Evolutionary conservation across 805 yeast genomes (phyloP).

Genomic region (Candida ponderosae): DNA sequence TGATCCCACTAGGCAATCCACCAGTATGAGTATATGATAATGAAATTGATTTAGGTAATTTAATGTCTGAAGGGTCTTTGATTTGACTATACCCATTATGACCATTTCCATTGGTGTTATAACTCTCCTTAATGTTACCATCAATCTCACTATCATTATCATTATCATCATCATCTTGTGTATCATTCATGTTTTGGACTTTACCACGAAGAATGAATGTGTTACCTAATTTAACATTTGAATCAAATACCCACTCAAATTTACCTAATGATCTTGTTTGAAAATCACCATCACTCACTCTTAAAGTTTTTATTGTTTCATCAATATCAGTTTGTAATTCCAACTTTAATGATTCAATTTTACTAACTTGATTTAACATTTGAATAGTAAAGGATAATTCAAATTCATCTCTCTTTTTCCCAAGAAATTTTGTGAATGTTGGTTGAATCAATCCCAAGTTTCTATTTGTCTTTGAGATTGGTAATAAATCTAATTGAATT

Average conservation of each 20-base stretch:
- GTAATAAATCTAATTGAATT: constrained; percentile 36
- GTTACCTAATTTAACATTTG: constrained; percentile 51
- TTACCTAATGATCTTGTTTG: constrained; percentile 40
- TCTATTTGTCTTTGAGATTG: constrained; percentile 9
- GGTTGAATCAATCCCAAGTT: constrained; percentile 21
- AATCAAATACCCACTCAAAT: constrained; percentile 67
- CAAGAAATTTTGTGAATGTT: constrained; percentile 24
- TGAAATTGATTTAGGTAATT: constrained; percentile 37
- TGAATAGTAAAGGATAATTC: constrained; percentile 24
- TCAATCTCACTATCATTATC: constrained; percentile 10
- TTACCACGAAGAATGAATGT: constrained; percentile 62
- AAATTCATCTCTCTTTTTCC: constrained; percentile 29
- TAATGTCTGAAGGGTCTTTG: not conserved
- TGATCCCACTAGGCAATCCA: constrained; percentile 65
- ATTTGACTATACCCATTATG: too few species aligned
- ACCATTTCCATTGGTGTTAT: too few species aligned
- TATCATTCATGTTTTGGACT: constrained; percentile 22
- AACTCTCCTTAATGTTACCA: not conserved
- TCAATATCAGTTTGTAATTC: constrained; percentile 24
- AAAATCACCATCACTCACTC: constrained; percentile 76
- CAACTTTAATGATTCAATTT: constrained; percentile 39
- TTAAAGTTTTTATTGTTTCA: constrained; percentile 40
- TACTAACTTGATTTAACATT: constrained; percentile 35
- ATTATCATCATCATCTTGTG: constrained; percentile 11
- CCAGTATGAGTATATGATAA: constrained; percentile 58